Conservation (phyloP, 176 grass and related monocot species). For the Elymus sibiricus region DNA sequence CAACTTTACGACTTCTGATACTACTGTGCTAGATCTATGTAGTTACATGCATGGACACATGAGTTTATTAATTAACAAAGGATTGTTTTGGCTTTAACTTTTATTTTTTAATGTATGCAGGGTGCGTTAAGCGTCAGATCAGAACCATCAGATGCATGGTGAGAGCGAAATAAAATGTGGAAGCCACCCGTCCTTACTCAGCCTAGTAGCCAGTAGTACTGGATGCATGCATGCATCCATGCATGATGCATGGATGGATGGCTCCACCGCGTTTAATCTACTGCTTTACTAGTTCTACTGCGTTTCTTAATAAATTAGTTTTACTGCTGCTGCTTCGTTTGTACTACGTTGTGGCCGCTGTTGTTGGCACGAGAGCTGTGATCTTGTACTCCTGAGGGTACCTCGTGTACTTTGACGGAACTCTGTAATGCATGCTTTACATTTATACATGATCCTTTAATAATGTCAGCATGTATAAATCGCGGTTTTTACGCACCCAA, state of each 20-base stretch:
- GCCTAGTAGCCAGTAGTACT: neutral
- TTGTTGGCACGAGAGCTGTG: neutral
- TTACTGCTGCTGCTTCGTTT: neutral
- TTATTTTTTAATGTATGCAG: neutral
- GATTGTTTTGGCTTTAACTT: neutral
- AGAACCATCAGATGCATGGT: neutral
- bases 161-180: neutral
- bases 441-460: neutral
- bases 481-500: too few species aligned
- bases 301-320: neutral
- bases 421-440: neutral
- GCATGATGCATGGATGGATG: neutral
- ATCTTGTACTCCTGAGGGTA: neutral
- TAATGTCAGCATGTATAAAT: neutral
- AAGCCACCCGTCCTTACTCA: neutral
- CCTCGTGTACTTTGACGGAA: neutral
- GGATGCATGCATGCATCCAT: neutral
- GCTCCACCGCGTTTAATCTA: neutral
- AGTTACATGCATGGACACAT: neutral
- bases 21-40: neutral
- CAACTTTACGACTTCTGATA: neutral
- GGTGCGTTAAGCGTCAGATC: constrained; percentile 11
- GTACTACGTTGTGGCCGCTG: neutral
- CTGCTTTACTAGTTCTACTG: neutral
- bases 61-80: too few species aligned